Evolutionary conservation across 208 protist species (phyloP).

Genomic region (Leishmania tarentolae): DNA sequence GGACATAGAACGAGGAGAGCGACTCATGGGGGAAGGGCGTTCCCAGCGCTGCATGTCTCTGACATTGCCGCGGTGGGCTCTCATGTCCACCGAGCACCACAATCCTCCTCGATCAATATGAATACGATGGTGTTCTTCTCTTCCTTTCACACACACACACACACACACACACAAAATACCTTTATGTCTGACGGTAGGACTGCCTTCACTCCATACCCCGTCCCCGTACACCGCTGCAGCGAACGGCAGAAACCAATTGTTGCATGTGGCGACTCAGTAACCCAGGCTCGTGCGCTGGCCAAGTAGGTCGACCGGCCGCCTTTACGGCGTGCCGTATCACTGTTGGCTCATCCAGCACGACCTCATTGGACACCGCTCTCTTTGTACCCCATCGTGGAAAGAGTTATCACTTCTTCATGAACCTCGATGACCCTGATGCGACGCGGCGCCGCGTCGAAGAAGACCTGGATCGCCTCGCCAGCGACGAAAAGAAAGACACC

Average conservation of each 20-base stretch:
- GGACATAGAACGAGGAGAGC: neutral
- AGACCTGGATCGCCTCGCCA: slow-evolving; percentile 46
- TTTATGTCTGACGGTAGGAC: neutral
- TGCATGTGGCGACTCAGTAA: slow-evolving; percentile 4
- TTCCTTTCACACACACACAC: neutral
- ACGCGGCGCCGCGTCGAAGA: slow-evolving; percentile 71
- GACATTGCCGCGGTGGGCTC: neutral
- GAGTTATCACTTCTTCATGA: slow-evolving; percentile 81
- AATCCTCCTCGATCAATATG: neutral
- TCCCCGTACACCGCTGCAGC: neutral
- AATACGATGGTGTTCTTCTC: neutral
- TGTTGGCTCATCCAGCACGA: neutral
- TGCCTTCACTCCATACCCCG: neutral
- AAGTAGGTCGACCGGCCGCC: neutral
- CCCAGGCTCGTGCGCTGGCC: neutral
- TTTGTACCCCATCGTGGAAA: slow-evolving; percentile 26
- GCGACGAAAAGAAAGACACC: slow-evolving; percentile 52
- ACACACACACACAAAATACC: too few species aligned
- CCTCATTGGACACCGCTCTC: slow-evolving; percentile 1
- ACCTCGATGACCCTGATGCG: slow-evolving; percentile 74
- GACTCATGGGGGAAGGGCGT: neutral
- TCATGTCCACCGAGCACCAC: neutral
- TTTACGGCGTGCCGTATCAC: slow-evolving; percentile 10
- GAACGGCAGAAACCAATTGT: neutral
- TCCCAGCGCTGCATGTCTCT: neutral